phyloP scores from a whole-genome alignment of 495 filamentous ascomycete genomes.

The Neurospora discreta region DNA sequence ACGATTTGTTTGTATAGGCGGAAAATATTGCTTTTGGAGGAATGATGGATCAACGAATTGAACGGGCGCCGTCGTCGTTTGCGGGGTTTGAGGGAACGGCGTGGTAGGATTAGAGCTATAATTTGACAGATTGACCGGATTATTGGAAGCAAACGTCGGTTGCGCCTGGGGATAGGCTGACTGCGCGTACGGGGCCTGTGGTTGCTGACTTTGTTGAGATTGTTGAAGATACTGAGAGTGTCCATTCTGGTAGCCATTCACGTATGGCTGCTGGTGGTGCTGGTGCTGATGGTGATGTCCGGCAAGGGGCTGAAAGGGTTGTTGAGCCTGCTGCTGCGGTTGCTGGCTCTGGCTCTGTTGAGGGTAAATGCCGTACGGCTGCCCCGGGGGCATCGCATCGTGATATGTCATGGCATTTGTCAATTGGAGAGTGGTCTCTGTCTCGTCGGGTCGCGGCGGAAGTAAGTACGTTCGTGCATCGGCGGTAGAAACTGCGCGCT shows the following conservation, averaged over 20 bases:
- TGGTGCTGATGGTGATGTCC: constrained; percentile 8
- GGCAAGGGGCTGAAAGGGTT: neutral
- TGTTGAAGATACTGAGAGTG: constrained; percentile 6
- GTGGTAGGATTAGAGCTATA: neutral
- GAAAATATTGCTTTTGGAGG: neutral
- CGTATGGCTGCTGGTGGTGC: constrained; percentile 7
- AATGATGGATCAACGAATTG: neutral
- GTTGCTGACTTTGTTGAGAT: constrained; percentile 9
- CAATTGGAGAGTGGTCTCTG: constrained; percentile 2
- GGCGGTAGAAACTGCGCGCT: neutral
- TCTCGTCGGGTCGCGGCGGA: neutral
- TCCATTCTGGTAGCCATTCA: constrained; percentile 7
- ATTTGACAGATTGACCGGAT: neutral
- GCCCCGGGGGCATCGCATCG: constrained; percentile 32
- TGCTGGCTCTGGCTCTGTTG: constrained; percentile 9
- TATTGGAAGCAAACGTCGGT: neutral
- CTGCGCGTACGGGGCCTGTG: constrained; percentile 19
- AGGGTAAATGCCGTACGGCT: constrained; percentile 29
- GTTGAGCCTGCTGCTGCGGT: constrained; percentile 3
- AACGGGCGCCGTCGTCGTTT: neutral
- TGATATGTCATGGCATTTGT: constrained; percentile 29
- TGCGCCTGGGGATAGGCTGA: neutral
- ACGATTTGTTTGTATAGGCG: neutral
- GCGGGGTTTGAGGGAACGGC: neutral
- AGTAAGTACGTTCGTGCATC: neutral